Evolutionary conservation across 2,329 filamentous ascomycete genomes (phyloP).

Genomic region (Fusarium sp.): DNA sequence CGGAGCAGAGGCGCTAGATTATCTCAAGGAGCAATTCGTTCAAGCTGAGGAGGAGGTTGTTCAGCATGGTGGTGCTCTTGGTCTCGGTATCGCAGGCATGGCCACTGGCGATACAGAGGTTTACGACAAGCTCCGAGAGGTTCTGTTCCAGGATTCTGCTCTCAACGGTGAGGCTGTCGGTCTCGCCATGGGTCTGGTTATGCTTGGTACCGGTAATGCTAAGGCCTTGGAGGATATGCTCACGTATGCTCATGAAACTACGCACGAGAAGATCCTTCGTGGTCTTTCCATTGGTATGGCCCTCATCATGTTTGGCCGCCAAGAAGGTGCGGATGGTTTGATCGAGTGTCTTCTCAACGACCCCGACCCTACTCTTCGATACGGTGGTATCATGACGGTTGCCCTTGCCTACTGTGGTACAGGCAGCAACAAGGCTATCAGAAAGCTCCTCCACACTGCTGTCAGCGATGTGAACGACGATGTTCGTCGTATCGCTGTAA

Average conservation of each 20-base stretch:
- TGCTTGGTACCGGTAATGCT: slow-evolving; percentile 97
- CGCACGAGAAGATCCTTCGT: slow-evolving; percentile 98
- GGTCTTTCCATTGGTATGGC: slow-evolving; percentile 97
- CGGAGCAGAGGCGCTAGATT: slow-evolving; percentile 87
- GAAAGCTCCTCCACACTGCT: slow-evolving; percentile 92
- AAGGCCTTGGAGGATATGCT: slow-evolving; percentile 97
- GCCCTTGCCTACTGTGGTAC: slow-evolving; percentile 97
- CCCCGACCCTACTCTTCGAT: slow-evolving; percentile 91
- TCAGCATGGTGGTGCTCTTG: slow-evolving; percentile 94
- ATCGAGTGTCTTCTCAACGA: slow-evolving; percentile 94
- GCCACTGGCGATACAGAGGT: slow-evolving; percentile 90
- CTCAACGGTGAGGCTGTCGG: slow-evolving; percentile 97
- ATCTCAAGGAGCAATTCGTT: slow-evolving; percentile 79
- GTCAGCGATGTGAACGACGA: slow-evolving; percentile 99
- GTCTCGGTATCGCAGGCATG: slow-evolving; percentile 97
- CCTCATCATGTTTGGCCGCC: slow-evolving; percentile 96
- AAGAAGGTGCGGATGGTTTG: slow-evolving; percentile 93
- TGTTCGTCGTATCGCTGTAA: slow-evolving; percentile 93
- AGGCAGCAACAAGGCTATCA: slow-evolving; percentile 97
- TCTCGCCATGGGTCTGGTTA: slow-evolving; percentile 95
- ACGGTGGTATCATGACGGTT: slow-evolving; percentile 99
- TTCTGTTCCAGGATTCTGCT: slow-evolving; percentile 92
- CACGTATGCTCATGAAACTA: slow-evolving; percentile 95
- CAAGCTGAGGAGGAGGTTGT: slow-evolving; percentile 89
- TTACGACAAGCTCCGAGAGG: slow-evolving; percentile 88